Conservation (phyloP, 2,329 filamentous ascomycete species). For the Alternaria sp. region DNA sequence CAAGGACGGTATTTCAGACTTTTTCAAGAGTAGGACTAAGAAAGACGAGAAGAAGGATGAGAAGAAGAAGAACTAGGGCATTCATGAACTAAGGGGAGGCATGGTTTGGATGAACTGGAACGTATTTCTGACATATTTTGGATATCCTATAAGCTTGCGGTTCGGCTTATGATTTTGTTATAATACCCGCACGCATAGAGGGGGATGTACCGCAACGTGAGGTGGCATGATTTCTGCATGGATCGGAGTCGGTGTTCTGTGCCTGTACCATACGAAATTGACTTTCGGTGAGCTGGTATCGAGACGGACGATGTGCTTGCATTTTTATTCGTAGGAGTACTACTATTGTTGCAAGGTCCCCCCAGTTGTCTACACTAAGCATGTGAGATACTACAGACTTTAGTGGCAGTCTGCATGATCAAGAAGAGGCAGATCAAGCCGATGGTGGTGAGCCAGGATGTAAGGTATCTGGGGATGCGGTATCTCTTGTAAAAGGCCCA, state of each 20-base stretch:
- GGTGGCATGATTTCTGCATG: conserved; percentile 18
- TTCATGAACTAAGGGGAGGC: background rate
- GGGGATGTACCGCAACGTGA: conserved; percentile 12
- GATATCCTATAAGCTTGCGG: conserved; percentile 15
- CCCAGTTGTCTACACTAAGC: background rate
- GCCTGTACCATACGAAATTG: conserved; percentile 15
- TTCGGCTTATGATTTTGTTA: conserved; percentile 21
- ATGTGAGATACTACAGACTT: background rate
- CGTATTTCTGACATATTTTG: conserved; percentile 18
- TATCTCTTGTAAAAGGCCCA: background rate
- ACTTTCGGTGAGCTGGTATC: conserved; percentile 4
- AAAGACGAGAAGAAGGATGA: conserved; percentile 30
- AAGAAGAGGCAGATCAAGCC: background rate
- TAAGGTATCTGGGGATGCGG: background rate
- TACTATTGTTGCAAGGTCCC: conserved; percentile 1
- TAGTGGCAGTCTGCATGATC: background rate
- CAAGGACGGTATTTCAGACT: conserved; percentile 57
- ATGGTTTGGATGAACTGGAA: conserved; percentile 9
- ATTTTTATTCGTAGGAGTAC: conserved; percentile 2
- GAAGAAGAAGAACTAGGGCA: conserved; percentile 25
- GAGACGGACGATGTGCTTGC: conserved; percentile 1
- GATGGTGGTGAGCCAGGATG: background rate
- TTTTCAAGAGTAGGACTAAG: conserved; percentile 43
- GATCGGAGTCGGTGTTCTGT: conserved; percentile 8
- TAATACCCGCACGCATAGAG: conserved; percentile 21